Conservation (phyloP, 306 rosid species). For the Glycyrrhiza uralensis region DNA sequence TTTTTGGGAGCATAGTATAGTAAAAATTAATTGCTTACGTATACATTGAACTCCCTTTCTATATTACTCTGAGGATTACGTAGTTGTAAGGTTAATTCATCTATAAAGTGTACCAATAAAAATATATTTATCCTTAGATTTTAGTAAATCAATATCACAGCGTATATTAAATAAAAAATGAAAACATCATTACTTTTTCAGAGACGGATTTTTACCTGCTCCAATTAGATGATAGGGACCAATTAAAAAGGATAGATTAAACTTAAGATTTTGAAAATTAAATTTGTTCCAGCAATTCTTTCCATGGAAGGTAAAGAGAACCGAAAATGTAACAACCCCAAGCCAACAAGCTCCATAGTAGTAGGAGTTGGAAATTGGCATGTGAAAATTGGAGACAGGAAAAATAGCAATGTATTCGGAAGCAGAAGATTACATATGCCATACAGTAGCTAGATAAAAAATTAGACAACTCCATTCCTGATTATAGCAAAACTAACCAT, state of each 20-base stretch:
- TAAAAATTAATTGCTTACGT: no score
- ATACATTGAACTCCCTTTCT: no score
- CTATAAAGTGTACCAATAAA: no score
- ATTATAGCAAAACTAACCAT: slow-evolving; percentile 21
- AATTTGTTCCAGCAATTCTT: neutral
- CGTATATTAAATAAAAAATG: neutral
- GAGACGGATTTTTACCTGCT: neutral
- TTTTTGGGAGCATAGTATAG: no score
- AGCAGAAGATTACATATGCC: slow-evolving; percentile 12
- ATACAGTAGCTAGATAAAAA: slow-evolving; percentile 8
- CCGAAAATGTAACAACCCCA: neutral
- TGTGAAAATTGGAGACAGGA: slow-evolving; percentile 7
- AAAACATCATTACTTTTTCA: neutral
- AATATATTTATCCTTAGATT: no score
- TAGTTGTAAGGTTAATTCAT: no score
- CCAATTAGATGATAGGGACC: neutral
- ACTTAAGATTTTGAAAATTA: neutral
- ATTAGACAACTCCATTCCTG: slow-evolving; percentile 18
- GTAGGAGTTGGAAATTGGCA: neutral
- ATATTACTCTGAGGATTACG: no score
- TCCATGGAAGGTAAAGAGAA: neutral
- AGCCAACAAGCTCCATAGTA: neutral
- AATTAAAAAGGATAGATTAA: neutral
- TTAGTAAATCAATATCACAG: neutral
- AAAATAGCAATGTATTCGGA: slow-evolving; percentile 4